phyloP scores from a whole-genome alignment of 768 basidiomycete genomes.

The Termitomyces sp. region DNA sequence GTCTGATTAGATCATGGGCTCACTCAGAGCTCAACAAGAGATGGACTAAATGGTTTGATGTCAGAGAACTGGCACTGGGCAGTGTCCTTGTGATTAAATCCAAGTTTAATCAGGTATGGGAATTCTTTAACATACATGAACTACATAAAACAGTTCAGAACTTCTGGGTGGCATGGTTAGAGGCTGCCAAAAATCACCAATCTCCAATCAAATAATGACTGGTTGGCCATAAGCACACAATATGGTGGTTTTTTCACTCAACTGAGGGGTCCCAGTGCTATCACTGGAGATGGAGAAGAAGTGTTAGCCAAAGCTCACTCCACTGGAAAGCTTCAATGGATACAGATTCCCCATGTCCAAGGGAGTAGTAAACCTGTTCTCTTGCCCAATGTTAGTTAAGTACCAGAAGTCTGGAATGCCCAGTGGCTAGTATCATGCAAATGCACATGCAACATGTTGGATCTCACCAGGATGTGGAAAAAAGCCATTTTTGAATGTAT shows the following conservation, averaged over 20 bases:
- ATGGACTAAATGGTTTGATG: background rate
- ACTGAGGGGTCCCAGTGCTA: background rate
- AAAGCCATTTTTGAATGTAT: background rate
- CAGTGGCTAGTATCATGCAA: background rate
- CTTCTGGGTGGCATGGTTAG: background rate
- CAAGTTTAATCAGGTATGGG: no score
- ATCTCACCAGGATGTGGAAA: background rate
- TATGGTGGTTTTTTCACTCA: background rate
- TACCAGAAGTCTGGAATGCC: background rate
- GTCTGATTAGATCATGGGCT: background rate
- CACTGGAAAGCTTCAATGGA: background rate
- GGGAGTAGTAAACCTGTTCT: background rate
- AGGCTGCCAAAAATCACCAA: background rate
- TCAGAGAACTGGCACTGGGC: background rate
- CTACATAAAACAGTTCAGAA: background rate
- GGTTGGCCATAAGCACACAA: background rate
- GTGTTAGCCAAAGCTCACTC: background rate
- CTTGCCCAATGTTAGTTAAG: background rate
- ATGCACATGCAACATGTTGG: background rate
- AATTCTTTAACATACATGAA: background rate
- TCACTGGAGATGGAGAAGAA: background rate
- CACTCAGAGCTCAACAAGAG: background rate
- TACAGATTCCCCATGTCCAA: background rate
- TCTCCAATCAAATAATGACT: background rate
- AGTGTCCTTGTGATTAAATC: background rate